Base-by-base conservation (phyloP, 148 eudicot species). In the Gaultheria prostrata region DNA sequence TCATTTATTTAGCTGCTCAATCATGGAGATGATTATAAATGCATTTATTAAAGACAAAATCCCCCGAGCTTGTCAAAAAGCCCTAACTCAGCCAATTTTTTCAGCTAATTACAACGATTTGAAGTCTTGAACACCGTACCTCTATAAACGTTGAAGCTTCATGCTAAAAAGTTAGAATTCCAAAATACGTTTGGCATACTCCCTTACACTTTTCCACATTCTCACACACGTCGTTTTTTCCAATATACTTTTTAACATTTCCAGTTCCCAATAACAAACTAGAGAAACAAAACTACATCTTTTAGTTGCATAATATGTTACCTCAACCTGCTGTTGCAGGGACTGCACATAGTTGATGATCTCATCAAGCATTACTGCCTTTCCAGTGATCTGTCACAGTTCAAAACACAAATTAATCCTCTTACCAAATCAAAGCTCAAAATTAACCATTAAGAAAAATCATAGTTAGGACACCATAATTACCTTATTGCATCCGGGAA, bases 311-410 rank as follows among this genome's bases (percentile, higher is more conserved):
- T 45, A 33, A 69, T 61, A 73, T 65, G 88, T 81, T 88, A 94
- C 99, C 99, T 96, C 99, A 69, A 96, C 99, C 86, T 96, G 99
- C 83, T 93, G 98, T 83, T 95, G 98, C 78, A 95, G 91, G 49
- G 98, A 95, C 83, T 95, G 98, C 72, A 95, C 97, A 86, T 95
- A 95, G 88, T 95, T 95, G 84, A 95, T 95, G 85, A 95, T 95
- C 91, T 95, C 98, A 83, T 96, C 98, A 72, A 96, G 94, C 99
- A 96, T 96, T 84, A 96, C 94, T 5, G 99, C 98, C 88, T 94
- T 96, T 50, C 99, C 99, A 43, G 99, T 96, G 76, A 96, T 93
- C 99, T 96, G 61, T 35, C 76, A 70, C 21, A 73, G 43, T 10
- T 0, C 35, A 76, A 26, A 43, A 45, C 30, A 81, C 73, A 72